Evolutionary conservation across 306 rosid genomes (phyloP).

Genomic region (Mimosa bimucronata): DNA sequence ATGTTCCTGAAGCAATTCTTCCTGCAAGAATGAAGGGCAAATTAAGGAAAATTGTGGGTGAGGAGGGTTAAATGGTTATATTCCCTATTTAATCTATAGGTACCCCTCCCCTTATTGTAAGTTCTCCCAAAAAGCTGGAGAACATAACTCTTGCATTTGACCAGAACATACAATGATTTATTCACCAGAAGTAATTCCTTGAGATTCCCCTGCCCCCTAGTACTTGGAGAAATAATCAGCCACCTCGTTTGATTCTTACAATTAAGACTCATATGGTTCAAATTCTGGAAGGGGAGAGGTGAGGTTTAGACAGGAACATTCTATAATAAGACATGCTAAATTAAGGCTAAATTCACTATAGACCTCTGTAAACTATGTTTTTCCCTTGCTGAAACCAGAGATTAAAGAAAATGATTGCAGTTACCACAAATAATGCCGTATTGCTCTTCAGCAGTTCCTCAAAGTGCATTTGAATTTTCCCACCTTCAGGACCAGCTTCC

Average conservation of each 20-base stretch:
- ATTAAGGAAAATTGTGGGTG: conserved; percentile 32
- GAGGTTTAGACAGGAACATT: neutral
- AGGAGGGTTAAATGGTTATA: neutral
- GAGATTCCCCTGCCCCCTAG: neutral
- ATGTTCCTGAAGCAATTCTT: conserved; percentile 90
- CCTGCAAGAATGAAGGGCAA: conserved; percentile 62
- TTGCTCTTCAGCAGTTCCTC: conserved; percentile 95
- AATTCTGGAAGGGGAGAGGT: conserved; percentile 1
- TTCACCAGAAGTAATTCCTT: neutral
- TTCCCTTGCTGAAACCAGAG: neutral
- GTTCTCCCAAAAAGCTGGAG: neutral
- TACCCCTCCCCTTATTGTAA: neutral
- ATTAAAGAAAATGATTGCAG: conserved; percentile 27
- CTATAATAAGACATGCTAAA: conserved; percentile 15
- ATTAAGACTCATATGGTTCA: conserved; percentile 14
- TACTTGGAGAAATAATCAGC: neutral
- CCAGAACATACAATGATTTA: neutral
- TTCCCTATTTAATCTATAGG: neutral
- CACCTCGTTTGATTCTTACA: neutral
- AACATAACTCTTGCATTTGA: neutral
- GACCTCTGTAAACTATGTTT: neutral
- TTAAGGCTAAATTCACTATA: neutral
- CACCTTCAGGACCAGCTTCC: conserved; percentile 97
- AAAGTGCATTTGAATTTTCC: conserved; percentile 90
- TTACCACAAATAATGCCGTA: conserved; percentile 93